These are phyloP conservation scores for Eragrostis curvula DNA, from an alignment of 176 grass and related monocot genomes.

Conservation along the genomic window DNA sequence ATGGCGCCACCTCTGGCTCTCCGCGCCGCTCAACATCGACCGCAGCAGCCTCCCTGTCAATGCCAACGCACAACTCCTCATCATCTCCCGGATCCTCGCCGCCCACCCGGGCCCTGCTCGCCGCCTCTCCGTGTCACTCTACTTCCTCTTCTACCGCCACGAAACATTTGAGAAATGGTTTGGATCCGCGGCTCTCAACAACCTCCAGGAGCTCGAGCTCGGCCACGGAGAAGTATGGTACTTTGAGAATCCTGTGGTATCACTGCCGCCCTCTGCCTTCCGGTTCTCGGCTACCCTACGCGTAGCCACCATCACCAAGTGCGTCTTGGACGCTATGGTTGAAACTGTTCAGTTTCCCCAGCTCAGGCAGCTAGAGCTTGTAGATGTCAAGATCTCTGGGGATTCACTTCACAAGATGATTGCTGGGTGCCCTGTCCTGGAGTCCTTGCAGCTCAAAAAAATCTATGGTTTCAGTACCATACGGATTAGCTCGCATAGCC, in stretches of 20 bases:
- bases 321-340: neutral
- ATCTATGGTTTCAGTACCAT: no score
- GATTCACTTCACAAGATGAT: neutral
- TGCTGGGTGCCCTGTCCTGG: neutral
- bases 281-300: slow-evolving; percentile 6
- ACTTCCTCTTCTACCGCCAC: neutral
- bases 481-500: neutral
- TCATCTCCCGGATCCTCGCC: no score
- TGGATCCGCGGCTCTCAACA: neutral
- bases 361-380: neutral
- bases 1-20: no score
- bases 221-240: no score
- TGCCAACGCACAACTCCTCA: no score
- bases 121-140: no score
- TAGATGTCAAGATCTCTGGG: neutral
- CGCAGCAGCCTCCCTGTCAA: no score
- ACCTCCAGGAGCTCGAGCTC: neutral
- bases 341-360: no score
- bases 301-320: neutral
- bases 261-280: slow-evolving; percentile 45
- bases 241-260: no score
- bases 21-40: no score
- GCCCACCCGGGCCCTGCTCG: no score
- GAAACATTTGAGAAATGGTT: neutral
- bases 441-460: neutral